phyloP scores from a whole-genome alignment of 2,329 filamentous ascomycete genomes.

The Biscogniauxia mediterranea region DNA sequence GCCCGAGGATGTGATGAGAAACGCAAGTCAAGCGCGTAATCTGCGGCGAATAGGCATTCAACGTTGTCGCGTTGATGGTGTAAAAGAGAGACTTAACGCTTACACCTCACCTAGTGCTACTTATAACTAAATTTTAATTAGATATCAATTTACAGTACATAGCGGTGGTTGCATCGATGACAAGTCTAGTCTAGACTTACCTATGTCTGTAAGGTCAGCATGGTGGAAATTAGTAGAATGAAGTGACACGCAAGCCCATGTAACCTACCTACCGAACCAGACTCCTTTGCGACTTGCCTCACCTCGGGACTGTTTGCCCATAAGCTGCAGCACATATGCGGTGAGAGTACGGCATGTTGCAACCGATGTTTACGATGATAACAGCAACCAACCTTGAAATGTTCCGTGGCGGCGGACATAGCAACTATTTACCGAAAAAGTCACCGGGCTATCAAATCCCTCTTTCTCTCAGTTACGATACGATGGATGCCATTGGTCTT shows the following conservation, averaged over 20 bases:
- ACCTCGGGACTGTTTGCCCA: too few species aligned
- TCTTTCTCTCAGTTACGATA: neutral
- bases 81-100: neutral
- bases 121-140: neutral
- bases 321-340: neutral
- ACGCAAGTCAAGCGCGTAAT: neutral
- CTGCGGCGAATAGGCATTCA: neutral
- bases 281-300: neutral
- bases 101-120: too few species aligned
- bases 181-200: neutral
- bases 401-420: neutral
- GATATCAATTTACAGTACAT: too few species aligned
- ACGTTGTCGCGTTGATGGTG: neutral
- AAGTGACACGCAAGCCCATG: neutral
- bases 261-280: constrained; percentile 5
- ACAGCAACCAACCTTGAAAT: neutral
- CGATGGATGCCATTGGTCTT: too few species aligned
- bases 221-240: constrained; percentile 6
- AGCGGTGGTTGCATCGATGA: neutral
- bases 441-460: neutral
- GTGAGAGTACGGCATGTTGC: neutral
- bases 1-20: neutral
- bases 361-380: neutral
- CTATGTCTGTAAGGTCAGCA: neutral
- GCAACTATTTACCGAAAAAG: neutral